phyloP scores from a whole-genome alignment of 352 stramenopile species.

The Pythium aphanidermatum region DNA sequence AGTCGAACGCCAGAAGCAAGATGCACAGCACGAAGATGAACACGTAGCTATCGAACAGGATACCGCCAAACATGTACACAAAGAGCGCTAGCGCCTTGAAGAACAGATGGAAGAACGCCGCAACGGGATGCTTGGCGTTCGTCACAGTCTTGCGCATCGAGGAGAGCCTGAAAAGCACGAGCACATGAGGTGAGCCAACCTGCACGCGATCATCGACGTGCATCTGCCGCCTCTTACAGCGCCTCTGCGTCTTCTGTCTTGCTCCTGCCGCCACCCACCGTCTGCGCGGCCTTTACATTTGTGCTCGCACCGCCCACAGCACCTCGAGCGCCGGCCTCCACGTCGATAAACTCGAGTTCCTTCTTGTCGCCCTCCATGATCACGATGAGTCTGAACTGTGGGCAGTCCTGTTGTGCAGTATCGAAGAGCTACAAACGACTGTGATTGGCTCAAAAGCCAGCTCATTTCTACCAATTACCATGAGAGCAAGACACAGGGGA shows the following conservation, averaged over 20 bases:
- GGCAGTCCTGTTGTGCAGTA: too few relatives aligned
- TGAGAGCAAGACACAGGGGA: slow-evolving; percentile 1
- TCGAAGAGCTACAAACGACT: background rate
- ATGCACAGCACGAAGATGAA: slow-evolving; percentile 97
- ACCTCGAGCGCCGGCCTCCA: slow-evolving; percentile 27
- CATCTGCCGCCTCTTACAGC: too few relatives aligned
- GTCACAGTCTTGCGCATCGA: slow-evolving; percentile 67
- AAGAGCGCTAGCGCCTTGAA: slow-evolving; percentile 94
- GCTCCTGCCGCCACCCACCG: slow-evolving; percentile 1
- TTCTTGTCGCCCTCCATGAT: slow-evolving; percentile 71
- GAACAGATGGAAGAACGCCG: slow-evolving; percentile 94
- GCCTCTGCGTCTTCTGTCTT: slow-evolving; percentile 45
- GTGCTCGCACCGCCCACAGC: slow-evolving; percentile 4
- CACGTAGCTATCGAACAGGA: slow-evolving; percentile 91
- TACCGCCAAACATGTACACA: slow-evolving; percentile 93
- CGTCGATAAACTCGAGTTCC: slow-evolving; percentile 77
- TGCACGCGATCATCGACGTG: too few relatives aligned
- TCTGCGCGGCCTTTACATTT: slow-evolving; percentile 11
- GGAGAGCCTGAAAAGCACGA: slow-evolving; percentile 31
- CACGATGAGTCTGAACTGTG: background rate
- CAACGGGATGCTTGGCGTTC: slow-evolving; percentile 89
- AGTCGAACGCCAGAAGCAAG: slow-evolving; percentile 95
- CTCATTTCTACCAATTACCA: background rate
- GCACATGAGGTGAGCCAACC: background rate
- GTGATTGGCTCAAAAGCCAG: slow-evolving; percentile 9